Evolutionary conservation across 805 yeast species (phyloP).

Genomic region (Saccharomyces jurei): DNA sequence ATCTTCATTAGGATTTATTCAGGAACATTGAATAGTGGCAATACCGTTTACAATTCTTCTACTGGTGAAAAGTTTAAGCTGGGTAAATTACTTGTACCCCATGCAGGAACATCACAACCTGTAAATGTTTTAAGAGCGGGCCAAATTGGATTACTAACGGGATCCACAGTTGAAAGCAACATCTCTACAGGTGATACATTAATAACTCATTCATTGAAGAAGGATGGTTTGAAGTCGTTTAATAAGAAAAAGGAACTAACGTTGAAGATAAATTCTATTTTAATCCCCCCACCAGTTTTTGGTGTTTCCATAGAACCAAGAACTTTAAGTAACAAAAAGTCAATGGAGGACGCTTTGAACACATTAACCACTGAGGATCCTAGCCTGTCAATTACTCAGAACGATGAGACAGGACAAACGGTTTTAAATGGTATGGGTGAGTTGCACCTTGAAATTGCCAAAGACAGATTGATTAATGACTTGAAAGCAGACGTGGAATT

Average conservation of each 20-base stretch:
- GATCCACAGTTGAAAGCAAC: slow-evolving; percentile 39
- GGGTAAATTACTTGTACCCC: slow-evolving; percentile 69
- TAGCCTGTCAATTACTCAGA: slow-evolving; percentile 58
- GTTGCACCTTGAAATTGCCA: slow-evolving; percentile 82
- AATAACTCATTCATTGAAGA: slow-evolving; percentile 49
- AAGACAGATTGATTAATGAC: slow-evolving; percentile 69
- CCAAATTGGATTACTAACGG: slow-evolving; percentile 69
- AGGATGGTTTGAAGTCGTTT: slow-evolving; percentile 41
- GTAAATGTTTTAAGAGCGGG: slow-evolving; percentile 61
- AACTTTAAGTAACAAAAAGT: slow-evolving; percentile 70
- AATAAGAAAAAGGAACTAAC: slow-evolving; percentile 29
- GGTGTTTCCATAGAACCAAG: slow-evolving; percentile 76
- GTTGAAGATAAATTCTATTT: slow-evolving; percentile 62
- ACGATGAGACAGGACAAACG: slow-evolving; percentile 87
- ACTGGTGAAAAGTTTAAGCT: slow-evolving; percentile 60
- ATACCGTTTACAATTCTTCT: slow-evolving; percentile 58
- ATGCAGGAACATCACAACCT: slow-evolving; percentile 78
- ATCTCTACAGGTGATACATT: slow-evolving; percentile 88
- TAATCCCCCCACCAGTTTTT: slow-evolving; percentile 87
- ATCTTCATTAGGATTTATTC: slow-evolving; percentile 83
- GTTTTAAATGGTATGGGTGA: slow-evolving; percentile 98
- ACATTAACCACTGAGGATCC: slow-evolving; percentile 83
- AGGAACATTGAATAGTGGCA: slow-evolving; percentile 60
- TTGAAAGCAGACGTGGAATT: slow-evolving; percentile 74
- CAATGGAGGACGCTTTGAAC: slow-evolving; percentile 61